phyloP scores from a whole-genome alignment of 805 yeast species.

The Monosporozyma unispora region DNA sequence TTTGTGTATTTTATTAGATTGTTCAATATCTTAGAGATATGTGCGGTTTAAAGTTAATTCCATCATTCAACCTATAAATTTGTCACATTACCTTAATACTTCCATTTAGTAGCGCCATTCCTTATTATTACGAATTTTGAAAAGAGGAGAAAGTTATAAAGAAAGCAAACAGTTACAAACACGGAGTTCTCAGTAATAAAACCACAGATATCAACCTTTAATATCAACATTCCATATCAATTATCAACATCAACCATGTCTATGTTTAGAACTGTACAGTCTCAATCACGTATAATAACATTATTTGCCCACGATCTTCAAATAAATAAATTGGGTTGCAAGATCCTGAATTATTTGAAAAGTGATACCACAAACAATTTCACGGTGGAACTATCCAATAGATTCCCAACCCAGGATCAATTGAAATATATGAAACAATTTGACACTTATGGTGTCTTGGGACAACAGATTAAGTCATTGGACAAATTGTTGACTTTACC shows the following conservation, averaged over 20 bases:
- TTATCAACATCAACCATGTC: conserved; percentile 30
- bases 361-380: conserved; percentile 11
- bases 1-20: no score
- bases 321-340: conserved; percentile 12
- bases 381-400: conserved; percentile 17
- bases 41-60: no score
- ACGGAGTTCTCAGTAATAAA: not conserved
- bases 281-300: conserved; percentile 38
- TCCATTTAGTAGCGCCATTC: not conserved
- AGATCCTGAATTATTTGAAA: conserved; percentile 1
- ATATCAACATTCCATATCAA: not conserved
- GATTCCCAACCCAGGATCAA: conserved; percentile 27
- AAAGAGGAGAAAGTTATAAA: not conserved
- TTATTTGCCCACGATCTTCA: conserved; percentile 30
- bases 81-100: no score
- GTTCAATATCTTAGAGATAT: no score
- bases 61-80: no score
- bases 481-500: conserved; percentile 9
- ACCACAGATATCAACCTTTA: not conserved
- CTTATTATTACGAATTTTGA: not conserved
- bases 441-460: conserved; percentile 8
- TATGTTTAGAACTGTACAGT: conserved; percentile 39
- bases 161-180: no score
- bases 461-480: conserved; percentile 15
- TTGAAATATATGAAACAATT: conserved; percentile 19